Base-by-base conservation (phyloP, 1,284 basidiomycete species). In the Rhodotorula sp. region DNA sequence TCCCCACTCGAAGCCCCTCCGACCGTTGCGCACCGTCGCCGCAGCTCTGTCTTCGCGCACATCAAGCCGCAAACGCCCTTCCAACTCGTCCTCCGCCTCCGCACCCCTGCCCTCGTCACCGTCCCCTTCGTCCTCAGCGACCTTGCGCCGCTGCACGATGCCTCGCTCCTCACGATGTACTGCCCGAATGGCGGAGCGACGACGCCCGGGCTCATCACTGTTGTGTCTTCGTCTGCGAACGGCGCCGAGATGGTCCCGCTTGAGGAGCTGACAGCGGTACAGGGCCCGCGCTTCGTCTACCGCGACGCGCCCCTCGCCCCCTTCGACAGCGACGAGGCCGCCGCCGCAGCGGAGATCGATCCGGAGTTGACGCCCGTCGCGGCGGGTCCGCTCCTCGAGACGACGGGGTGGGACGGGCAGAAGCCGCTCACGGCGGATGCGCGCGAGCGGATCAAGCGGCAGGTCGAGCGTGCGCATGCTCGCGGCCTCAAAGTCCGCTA, bases 11-110 rank as follows among this genome's bases (percentile, higher is more conserved):
- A 12, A 54, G 56, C 37, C 9, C 34, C 57, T 9, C 36, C 64
- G 34, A 36, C 39, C 4, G 36, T 41, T n/a, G 8, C 13, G 8
- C 67, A 68, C 61, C 70, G 72, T 4, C 72, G 70, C 21, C 63
- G 64, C 55, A 64, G 64, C 50, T 71, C 58, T 6, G 44, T 63
- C 64, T 55, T 56, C 36, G 36, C 54, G 6, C 65, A 70, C 50
- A 39, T 69, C 61, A 65, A 46, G 55, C 44, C 48, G 12, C 48
- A 56, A 25, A 27, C 44, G 19, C 72, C 72, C 4, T 64, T 74
- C 57, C 67, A 65, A 34, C 70, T 74, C 50, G 46, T 74, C 50
- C 15, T 74, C 48, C 61, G 68, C 64, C 61, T 72, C n/a, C 66
- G 56, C 36, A 69, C 70, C 29, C 29, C 65, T 1, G 57, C 70